phyloP scores from a whole-genome alignment of 148 eudicot species.

The Polygonum maritimum region DNA sequence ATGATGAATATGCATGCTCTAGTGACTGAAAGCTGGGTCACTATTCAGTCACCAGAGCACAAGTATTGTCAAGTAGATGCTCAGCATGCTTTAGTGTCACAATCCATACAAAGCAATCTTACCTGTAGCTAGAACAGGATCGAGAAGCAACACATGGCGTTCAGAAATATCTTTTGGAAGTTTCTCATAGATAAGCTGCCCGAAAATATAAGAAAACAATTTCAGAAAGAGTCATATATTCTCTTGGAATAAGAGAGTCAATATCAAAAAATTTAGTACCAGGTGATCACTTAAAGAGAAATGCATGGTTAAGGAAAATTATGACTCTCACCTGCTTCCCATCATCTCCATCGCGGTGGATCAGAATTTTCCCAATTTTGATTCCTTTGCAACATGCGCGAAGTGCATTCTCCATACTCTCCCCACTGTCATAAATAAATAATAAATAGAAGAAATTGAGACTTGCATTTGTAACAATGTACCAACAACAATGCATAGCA shows the following conservation, averaged over 20 bases:
- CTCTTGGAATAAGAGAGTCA: background rate
- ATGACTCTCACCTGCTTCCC: conserved; percentile 66
- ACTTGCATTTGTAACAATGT: background rate
- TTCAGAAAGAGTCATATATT: background rate
- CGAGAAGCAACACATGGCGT: conserved; percentile 91
- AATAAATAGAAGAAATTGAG: background rate
- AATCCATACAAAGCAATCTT: conserved; percentile 2
- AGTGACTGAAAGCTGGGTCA: background rate
- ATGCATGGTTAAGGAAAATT: background rate
- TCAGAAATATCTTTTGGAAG: conserved; percentile 87
- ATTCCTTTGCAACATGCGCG: conserved; percentile 99
- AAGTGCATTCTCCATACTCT: conserved; percentile 97
- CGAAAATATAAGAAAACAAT: conserved; percentile 6
- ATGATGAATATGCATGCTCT: background rate
- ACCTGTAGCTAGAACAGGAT: conserved; percentile 98
- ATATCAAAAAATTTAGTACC: background rate
- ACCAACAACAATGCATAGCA: background rate
- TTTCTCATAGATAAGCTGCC: conserved; percentile 94
- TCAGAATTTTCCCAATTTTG: conserved; percentile 91
- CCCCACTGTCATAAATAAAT: conserved; percentile 44
- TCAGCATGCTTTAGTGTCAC: background rate
- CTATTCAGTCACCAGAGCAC: background rate
- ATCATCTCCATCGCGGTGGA: conserved; percentile 92
- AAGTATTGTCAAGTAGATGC: background rate
- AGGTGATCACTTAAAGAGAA: background rate